These are phyloP conservation scores for Dissophora globulifera DNA, from an alignment of 192 early-diverging fungal genomes.

Conservation along the genomic window DNA sequence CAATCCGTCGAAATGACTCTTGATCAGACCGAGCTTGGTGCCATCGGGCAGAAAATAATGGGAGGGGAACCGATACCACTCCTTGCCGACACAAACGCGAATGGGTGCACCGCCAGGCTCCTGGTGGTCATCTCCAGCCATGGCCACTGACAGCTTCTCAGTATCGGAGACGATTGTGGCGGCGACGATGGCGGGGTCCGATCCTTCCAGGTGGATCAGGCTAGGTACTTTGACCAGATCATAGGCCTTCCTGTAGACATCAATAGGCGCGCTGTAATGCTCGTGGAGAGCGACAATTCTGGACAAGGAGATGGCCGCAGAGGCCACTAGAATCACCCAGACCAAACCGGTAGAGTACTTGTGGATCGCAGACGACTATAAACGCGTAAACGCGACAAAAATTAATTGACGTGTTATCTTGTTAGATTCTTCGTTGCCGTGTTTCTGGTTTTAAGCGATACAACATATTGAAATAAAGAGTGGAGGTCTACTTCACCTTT, in stretches of 20 bases:
- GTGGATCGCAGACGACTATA: slow-evolving; percentile 47
- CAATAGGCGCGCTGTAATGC: slow-evolving; percentile 83
- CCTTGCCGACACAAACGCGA: slow-evolving; percentile 88
- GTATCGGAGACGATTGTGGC: too few species aligned
- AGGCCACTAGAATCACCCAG: slow-evolving; percentile 56
- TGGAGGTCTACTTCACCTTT: too few species aligned
- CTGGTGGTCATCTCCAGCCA: too few species aligned
- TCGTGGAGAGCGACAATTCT: slow-evolving; percentile 73
- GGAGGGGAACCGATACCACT: slow-evolving; percentile 95
- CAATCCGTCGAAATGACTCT: slow-evolving; percentile 78
- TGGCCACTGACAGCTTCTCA: too few species aligned
- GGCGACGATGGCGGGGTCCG: slow-evolving; percentile 6
- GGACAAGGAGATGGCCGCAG: slow-evolving; percentile 68
- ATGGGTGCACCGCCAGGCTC: too few species aligned
- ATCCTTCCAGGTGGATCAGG: slow-evolving; percentile 38
- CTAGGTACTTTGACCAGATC: slow-evolving; percentile 32
- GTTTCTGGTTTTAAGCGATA: too few species aligned
- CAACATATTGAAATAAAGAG: too few species aligned
- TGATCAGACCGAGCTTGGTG: slow-evolving; percentile 75
- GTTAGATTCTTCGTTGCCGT: too few species aligned
- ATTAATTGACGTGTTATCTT: too few species aligned
- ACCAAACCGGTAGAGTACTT: slow-evolving; percentile 42
- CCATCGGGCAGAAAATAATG: slow-evolving; percentile 89
- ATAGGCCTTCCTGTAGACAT: slow-evolving; percentile 65
- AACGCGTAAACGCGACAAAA: too few species aligned